Percentiles rank a stretch among this genome's conserved stretches.
Conservation (phyloP, 2,329 filamentous ascomycete species). For the Ascochyta fabae region DNA sequence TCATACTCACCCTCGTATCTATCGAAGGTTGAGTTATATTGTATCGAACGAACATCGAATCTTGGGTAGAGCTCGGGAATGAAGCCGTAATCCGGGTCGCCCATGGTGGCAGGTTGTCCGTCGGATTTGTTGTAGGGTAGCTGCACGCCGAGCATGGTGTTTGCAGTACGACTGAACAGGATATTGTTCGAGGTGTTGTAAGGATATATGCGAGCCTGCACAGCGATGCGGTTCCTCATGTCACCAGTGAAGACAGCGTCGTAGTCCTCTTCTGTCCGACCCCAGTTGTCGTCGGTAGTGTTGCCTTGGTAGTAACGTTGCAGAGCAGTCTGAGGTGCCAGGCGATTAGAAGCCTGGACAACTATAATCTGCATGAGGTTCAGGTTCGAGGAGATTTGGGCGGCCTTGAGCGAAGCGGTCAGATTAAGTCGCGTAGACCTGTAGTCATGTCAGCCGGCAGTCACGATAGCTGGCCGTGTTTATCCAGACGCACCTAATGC, state of each 20-base stretch:
- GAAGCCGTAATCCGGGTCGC: constrained; percentile 69
- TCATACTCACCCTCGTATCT: constrained; percentile 52
- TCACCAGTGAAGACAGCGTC: constrained; percentile 71
- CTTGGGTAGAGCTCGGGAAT: constrained; percentile 78
- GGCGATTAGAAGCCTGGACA: constrained; percentile 70
- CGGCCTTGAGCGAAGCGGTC: constrained; percentile 85
- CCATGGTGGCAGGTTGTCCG: constrained; percentile 66
- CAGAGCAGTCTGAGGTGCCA: constrained; percentile 61
- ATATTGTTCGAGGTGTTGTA: constrained; percentile 65
- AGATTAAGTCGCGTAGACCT: constrained; percentile 70
- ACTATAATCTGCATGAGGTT: constrained; percentile 79
- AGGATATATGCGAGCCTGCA: constrained; percentile 78
- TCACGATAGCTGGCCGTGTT: not conserved
- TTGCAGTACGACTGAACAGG: constrained; percentile 53
- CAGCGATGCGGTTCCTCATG: constrained; percentile 56
- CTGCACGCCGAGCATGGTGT: constrained; percentile 55
- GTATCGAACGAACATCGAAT: constrained; percentile 65
- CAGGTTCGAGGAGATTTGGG: constrained; percentile 79
- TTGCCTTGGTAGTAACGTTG: constrained; percentile 64
- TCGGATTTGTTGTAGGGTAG: constrained; percentile 69
- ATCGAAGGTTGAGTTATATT: constrained; percentile 41
- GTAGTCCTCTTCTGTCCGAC: constrained; percentile 67
- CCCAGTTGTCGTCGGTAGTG: constrained; percentile 64
- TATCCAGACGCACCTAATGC: constrained; percentile 10
- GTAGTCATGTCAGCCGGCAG: not conserved